Conservation (phyloP, 2,329 filamentous ascomycete species). For the Beauveria asiatica region DNA sequence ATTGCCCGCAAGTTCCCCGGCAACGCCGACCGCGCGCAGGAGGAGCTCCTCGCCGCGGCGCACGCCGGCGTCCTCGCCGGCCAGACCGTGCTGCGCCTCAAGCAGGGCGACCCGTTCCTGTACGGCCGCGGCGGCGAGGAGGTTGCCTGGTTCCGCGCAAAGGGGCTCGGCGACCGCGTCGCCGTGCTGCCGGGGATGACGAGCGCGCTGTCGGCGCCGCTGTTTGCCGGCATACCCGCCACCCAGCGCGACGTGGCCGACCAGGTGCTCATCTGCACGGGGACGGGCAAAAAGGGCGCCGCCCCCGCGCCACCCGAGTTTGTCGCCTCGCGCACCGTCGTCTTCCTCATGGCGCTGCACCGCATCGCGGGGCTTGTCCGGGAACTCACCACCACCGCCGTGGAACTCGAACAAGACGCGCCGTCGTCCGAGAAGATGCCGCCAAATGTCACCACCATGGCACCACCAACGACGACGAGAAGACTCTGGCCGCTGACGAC, state of each 20-base stretch:
- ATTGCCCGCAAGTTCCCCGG: constrained; percentile 97
- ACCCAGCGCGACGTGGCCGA: constrained; percentile 88
- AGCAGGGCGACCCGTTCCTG: constrained; percentile 94
- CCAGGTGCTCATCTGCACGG: constrained; percentile 92
- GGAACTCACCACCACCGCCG: constrained; percentile 54
- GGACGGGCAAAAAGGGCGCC: constrained; percentile 84
- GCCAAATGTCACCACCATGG: too few species aligned
- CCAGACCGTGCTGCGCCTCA: constrained; percentile 76
- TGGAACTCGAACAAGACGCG: constrained; percentile 17
- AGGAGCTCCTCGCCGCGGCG: constrained; percentile 75
- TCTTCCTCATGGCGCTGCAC: constrained; percentile 94
- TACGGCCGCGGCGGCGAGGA: constrained; percentile 95
- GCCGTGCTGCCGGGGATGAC: constrained; percentile 84
- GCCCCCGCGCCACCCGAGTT: constrained; percentile 75
- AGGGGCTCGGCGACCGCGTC: constrained; percentile 56
- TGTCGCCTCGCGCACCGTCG: constrained; percentile 68
- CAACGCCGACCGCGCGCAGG: constrained; percentile 87
- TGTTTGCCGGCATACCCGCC: constrained; percentile 80
- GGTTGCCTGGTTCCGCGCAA: constrained; percentile 68
- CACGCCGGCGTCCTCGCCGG: constrained; percentile 58
- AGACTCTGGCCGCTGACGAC: constrained; percentile 64
- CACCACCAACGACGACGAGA: constrained; percentile 13
- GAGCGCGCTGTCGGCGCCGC: constrained; percentile 73
- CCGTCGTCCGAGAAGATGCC: too few species aligned
- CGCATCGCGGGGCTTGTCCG: constrained; percentile 65